Base-by-base conservation (phyloP, 2,329 filamentous ascomycete genomes). In the Aspergillus pseudonomiae region DNA sequence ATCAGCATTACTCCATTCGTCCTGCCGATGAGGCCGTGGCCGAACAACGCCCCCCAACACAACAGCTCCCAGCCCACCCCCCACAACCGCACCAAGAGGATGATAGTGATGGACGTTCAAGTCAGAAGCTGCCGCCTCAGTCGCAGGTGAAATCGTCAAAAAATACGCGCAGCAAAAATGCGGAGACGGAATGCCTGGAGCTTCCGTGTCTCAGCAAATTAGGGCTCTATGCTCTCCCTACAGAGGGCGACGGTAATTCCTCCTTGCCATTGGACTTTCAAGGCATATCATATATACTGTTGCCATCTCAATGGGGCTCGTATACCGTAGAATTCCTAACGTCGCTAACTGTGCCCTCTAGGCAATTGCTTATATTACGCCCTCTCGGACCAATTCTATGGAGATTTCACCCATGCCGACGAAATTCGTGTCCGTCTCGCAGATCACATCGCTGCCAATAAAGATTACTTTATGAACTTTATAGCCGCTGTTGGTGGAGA, bases 341-440 rank as follows among this genome's bases (percentile, higher is more conserved):
- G 50, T 66, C 54, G 67, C 66, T 74, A 64, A 75, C 71, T 67
- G 64, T 66, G 63, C 59, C 24, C 54, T 55, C 41, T 62, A 90
- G 89, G 88, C 69, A 90, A 90, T 79, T 91, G 89, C 76, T 83
- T 91, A 43, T 91, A 90, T 79, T 87, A 88, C 75, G 88, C 88
- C 65, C 81, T 90, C 45, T 88, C 86, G 67, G 87, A 90, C 73
- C 88, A 91, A 79, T 76, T 91, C 59, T 89, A 87, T 73, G 88
- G 87, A 66, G 77, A 85, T 71, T 85, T 88, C 71, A 79, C 82
- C 63, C 80, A 84, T 66, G 85, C 88, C 71, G 74, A 79, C 60
- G 80, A 85, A 68, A 87, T 91, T 70, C 88, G 89, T 57, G 78
- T 80, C 56, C 78, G 77, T 53, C 83, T 89, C 57, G 86, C 90